Evolutionary conservation across 345 rosid species (phyloP).

Genomic region (Citropsis articulata): DNA sequence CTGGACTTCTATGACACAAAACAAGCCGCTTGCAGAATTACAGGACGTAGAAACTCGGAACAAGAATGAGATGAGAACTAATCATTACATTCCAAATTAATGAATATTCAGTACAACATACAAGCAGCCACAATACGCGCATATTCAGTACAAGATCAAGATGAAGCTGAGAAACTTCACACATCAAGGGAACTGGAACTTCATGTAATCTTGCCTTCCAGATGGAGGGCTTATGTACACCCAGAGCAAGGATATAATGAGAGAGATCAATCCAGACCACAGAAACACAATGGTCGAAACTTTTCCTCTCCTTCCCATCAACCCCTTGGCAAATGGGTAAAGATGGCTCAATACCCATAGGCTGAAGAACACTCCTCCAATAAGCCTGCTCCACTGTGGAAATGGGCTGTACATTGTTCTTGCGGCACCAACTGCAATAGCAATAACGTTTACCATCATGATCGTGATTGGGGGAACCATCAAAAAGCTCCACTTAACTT

Average conservation of each 20-base stretch:
- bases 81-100: neutral
- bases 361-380: slow-evolving; percentile 85
- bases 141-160: neutral
- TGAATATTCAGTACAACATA: neutral
- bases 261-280: slow-evolving; percentile 73
- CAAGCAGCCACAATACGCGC: neutral
- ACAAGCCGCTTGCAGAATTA: too few species aligned
- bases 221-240: slow-evolving; percentile 66
- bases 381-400: slow-evolving; percentile 76
- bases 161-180: slow-evolving; percentile 41
- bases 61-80: neutral
- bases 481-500: slow-evolving; percentile 65
- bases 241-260: slow-evolving; percentile 68
- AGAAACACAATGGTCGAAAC: slow-evolving; percentile 73
- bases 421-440: slow-evolving; percentile 55
- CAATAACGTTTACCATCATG: slow-evolving; percentile 61
- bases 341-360: slow-evolving; percentile 79
- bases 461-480: slow-evolving; percentile 71
- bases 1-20: neutral
- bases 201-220: slow-evolving; percentile 39
- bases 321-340: slow-evolving; percentile 72
- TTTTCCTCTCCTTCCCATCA: slow-evolving; percentile 82
- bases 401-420: slow-evolving; percentile 65
- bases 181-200: slow-evolving; percentile 50
- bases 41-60: neutral